phyloP scores from a whole-genome alignment of 805 yeast genomes.

The Zygotorulaspora sp. region DNA sequence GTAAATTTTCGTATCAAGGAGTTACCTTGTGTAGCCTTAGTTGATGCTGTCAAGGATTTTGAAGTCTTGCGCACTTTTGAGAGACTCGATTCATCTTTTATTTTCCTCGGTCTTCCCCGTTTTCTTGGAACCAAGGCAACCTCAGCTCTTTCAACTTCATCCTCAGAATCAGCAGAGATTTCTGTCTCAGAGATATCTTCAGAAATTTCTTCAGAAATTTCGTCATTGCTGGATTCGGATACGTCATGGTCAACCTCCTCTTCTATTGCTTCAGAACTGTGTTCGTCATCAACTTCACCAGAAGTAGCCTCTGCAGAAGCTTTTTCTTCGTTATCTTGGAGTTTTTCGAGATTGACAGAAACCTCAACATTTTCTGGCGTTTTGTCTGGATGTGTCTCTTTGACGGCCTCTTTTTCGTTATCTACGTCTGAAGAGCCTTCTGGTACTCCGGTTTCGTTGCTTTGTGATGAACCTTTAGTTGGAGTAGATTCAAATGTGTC shows the following conservation, averaged over 20 bases:
- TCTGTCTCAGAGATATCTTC: slow-evolving; percentile 3
- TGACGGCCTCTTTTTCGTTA: background rate
- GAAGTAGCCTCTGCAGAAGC: slow-evolving; percentile 17
- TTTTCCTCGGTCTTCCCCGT: background rate
- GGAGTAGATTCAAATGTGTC: slow-evolving; percentile 7
- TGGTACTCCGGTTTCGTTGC: background rate
- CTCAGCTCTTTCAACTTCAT: slow-evolving; percentile 1
- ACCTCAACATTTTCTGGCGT: background rate
- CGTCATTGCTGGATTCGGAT: slow-evolving; percentile 1
- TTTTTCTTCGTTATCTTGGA: background rate
- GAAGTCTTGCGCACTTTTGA: slow-evolving; percentile 9
- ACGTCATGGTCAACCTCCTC: slow-evolving; percentile 5
- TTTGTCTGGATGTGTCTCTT: background rate
- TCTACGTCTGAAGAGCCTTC: background rate
- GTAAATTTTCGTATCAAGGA: slow-evolving; percentile 30
- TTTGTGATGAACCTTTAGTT: background rate
- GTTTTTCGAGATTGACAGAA: background rate
- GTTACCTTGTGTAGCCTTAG: slow-evolving; percentile 6
- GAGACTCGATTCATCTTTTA: background rate
- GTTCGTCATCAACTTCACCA: slow-evolving; percentile 2
- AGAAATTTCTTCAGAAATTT: slow-evolving; percentile 1
- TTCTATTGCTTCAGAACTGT: slow-evolving; percentile 2
- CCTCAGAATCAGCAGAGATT: background rate
- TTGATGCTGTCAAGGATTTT: slow-evolving; percentile 5
- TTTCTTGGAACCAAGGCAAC: background rate